Evolutionary conservation across 2,329 filamentous ascomycete species (phyloP).

Genomic region (Aspergillus brasiliensis): DNA sequence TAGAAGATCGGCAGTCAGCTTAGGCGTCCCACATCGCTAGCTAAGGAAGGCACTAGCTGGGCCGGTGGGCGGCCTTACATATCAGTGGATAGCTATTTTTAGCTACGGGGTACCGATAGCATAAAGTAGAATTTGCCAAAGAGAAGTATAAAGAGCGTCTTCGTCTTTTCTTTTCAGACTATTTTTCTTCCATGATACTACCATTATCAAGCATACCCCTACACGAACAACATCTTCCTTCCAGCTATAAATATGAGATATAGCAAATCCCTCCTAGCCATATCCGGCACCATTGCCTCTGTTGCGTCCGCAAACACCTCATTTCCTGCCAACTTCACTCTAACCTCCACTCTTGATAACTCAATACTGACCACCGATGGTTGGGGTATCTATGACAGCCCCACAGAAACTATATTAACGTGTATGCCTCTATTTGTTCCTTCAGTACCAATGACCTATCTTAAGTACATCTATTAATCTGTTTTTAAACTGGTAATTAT

Average conservation of each 20-base stretch:
- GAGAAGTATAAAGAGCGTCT: neutral
- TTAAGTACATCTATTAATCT: neutral
- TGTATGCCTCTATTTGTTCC: neutral
- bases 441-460: neutral
- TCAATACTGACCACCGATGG: constrained; percentile 2
- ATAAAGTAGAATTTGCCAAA: neutral
- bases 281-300: neutral
- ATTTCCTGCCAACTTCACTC: constrained; percentile 1
- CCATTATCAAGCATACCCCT: neutral
- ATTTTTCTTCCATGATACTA: neutral
- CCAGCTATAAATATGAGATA: constrained; percentile 1
- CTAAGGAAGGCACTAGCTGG: neutral
- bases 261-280: neutral
- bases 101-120: neutral
- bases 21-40: constrained; percentile 5
- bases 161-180: neutral
- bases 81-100: neutral
- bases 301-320: neutral
- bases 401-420: neutral
- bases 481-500: neutral
- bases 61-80: constrained; percentile 6
- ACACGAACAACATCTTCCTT: neutral
- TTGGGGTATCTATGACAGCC: constrained; percentile 2
- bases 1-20: neutral
- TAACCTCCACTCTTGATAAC: neutral